These are phyloP conservation scores for Ogataea minuta DNA, from an alignment of 805 yeast genomes.

Conservation along the genomic window DNA sequence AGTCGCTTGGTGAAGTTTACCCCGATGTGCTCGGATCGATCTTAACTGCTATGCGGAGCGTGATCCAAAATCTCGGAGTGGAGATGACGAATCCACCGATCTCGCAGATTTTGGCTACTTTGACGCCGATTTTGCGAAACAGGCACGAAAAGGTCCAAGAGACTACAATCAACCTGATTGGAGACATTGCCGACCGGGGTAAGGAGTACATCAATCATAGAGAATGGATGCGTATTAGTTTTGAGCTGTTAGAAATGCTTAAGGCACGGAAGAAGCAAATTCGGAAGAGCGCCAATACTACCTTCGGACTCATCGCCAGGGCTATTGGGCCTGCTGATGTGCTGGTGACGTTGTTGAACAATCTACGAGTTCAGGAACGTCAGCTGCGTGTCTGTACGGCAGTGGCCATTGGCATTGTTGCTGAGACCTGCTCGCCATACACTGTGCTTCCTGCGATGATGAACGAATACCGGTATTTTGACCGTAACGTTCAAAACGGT, in stretches of 20 bases:
- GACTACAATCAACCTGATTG: slow-evolving; percentile 72
- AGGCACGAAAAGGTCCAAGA: slow-evolving; percentile 90
- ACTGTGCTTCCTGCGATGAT: slow-evolving; percentile 91
- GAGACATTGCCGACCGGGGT: slow-evolving; percentile 74
- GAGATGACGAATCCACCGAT: slow-evolving; percentile 74
- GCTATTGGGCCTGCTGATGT: slow-evolving; percentile 98
- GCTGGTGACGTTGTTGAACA: slow-evolving; percentile 75
- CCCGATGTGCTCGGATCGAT: slow-evolving; percentile 93
- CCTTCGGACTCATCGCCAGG: slow-evolving; percentile 87
- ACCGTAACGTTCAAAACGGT: slow-evolving; percentile 92
- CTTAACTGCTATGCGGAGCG: slow-evolving; percentile 63
- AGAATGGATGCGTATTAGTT: slow-evolving; percentile 97
- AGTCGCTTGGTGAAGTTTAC: slow-evolving; percentile 88
- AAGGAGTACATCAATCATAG: slow-evolving; percentile 83
- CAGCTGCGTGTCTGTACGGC: slow-evolving; percentile 96
- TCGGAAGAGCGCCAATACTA: slow-evolving; percentile 79
- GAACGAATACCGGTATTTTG: slow-evolving; percentile 94
- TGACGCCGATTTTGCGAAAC: slow-evolving; percentile 89
- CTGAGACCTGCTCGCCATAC: slow-evolving; percentile 88
- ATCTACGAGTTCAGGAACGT: slow-evolving; percentile 89
- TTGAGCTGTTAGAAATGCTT: slow-evolving; percentile 84
- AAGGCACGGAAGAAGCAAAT: slow-evolving; percentile 76
- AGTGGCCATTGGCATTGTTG: slow-evolving; percentile 96
- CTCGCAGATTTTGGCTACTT: slow-evolving; percentile 76
- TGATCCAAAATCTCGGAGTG: slow-evolving; percentile 60